These are phyloP conservation scores for Aspergillus homomorphus DNA, from an alignment of 495 filamentous ascomycete genomes.

Conservation along the genomic window DNA sequence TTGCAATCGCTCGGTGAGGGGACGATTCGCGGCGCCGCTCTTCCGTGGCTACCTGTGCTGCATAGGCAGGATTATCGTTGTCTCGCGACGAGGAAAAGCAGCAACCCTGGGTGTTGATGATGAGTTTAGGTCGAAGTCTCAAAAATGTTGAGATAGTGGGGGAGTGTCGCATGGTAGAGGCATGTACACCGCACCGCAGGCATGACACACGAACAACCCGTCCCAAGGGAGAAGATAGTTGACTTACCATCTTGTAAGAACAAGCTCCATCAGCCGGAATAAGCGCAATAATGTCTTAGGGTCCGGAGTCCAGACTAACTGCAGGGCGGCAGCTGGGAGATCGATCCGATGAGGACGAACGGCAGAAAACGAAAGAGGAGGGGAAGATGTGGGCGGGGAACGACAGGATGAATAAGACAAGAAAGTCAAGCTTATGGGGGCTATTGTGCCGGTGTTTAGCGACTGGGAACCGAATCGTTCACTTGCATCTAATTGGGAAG, in stretches of 20 bases:
- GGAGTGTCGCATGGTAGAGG: background rate
- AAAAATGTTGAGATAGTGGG: constrained; percentile 1
- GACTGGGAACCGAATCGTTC: background rate
- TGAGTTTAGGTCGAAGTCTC: background rate
- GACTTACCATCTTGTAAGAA: constrained; percentile 15
- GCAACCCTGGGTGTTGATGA: constrained; percentile 31
- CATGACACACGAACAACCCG: background rate
- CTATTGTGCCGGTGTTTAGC: background rate
- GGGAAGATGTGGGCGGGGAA: constrained; percentile 12
- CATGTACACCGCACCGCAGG: background rate
- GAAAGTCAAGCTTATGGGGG: constrained; percentile 3
- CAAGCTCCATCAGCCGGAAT: constrained; percentile 17
- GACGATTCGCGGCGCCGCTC: constrained; percentile 16
- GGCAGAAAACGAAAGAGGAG: background rate
- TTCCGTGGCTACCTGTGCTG: constrained; percentile 18
- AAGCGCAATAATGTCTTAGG: background rate
- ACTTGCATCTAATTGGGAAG: background rate
- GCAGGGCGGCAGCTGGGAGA: constrained; percentile 1
- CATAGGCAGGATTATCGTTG: constrained; percentile 19
- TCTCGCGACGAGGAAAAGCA: constrained; percentile 41
- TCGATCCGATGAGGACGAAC: background rate
- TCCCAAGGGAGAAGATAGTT: background rate
- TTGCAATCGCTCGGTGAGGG: constrained; percentile 3
- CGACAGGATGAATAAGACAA: constrained; percentile 7
- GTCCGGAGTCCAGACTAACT: background rate